Base-by-base conservation (phyloP, 441 rosid genomes). In the Cnidoscolus chayamansa region DNA sequence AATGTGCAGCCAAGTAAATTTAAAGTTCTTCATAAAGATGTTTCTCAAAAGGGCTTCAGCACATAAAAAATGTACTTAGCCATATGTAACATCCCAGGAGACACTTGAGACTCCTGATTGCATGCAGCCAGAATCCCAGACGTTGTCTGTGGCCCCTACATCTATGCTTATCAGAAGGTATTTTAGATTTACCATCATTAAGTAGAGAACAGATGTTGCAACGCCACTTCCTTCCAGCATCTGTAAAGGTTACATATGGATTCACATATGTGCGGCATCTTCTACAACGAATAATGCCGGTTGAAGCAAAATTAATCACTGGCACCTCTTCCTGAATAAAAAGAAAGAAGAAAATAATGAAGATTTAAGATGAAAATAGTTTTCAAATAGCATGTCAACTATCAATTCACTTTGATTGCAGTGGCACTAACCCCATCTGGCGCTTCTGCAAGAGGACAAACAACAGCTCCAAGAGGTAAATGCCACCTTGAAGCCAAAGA, bases 211-310 rank as follows among this genome's bases (percentile, higher is more conserved):
- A 93, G 72, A 96, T 88, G 84, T 93, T 96, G 86, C 99, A 96
- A 37, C 97, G 90, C 99, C 99, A 96, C 84, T 93, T 93, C 74
- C 97, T 88, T 84, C 99, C 99, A 70, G 94, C 86, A 85, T 96
- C 99, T 0, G 97, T 81, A 84, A 96, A 96, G 4, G 88, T 82
- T 78, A 96, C 89, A 81, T 80, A 87, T 45, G 99, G 99, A 86
- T 96, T 96, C 74, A 96, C 88, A 82, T 93, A 96, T 74, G 99
- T 93, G 43, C 99, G 97, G 73, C 98, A 93, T 82, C 97, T 89
- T 85, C 97, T 89, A 84, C 98, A 96, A 72, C 99, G 97, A 78
- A 96, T 86, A 80, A 93, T 93, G 72, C 97, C 97, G 74, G 81
- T 75, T 75, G 94, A 83, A 71, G 82, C 88, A 75, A 91, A 96